phyloP scores from a whole-genome alignment of 208 protist species.

The Crithidia acanthocephali region DNA sequence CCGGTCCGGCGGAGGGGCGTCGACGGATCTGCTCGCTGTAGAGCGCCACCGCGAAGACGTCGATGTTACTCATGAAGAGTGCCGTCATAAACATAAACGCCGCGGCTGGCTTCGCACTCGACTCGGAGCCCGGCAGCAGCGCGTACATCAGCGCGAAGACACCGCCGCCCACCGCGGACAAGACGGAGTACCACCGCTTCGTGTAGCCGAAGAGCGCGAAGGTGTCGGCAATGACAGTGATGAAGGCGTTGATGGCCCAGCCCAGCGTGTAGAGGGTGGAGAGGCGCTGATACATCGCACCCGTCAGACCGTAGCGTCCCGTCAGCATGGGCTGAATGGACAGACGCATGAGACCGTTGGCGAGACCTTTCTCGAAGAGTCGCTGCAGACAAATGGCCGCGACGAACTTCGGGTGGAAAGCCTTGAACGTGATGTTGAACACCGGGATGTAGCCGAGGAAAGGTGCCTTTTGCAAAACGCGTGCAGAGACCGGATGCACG shows the following conservation, averaged over 20 bases:
- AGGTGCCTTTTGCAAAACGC: slow-evolving; percentile 16
- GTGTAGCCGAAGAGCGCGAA: slow-evolving; percentile 72
- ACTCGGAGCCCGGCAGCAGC: slow-evolving; percentile 43
- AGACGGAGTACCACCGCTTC: slow-evolving; percentile 74
- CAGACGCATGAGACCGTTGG: slow-evolving; percentile 51
- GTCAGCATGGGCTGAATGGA: slow-evolving; percentile 59
- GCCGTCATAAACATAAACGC: slow-evolving; percentile 54
- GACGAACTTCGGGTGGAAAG: slow-evolving; percentile 50
- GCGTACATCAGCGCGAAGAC: slow-evolving; percentile 54
- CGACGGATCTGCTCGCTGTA: slow-evolving; percentile 66
- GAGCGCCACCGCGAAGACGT: slow-evolving; percentile 68
- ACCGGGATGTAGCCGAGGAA: slow-evolving; percentile 44
- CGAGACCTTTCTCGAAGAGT: slow-evolving; percentile 61
- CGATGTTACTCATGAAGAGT: slow-evolving; percentile 61
- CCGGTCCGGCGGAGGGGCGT: slow-evolving; percentile 36
- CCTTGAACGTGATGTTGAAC: slow-evolving; percentile 44
- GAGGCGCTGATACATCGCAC: slow-evolving; percentile 56
- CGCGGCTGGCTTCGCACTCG: slow-evolving; percentile 36
- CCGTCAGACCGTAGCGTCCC: slow-evolving; percentile 44
- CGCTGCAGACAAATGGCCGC: slow-evolving; percentile 53
- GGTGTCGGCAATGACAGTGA: slow-evolving; percentile 64
- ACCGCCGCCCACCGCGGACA: slow-evolving; percentile 55
- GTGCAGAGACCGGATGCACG: slow-evolving; percentile 31
- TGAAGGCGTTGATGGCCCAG: slow-evolving; percentile 71
- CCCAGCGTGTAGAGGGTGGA: slow-evolving; percentile 53